phyloP scores from a whole-genome alignment of 345 rosid species.

The Tarenaya hassleriana region DNA sequence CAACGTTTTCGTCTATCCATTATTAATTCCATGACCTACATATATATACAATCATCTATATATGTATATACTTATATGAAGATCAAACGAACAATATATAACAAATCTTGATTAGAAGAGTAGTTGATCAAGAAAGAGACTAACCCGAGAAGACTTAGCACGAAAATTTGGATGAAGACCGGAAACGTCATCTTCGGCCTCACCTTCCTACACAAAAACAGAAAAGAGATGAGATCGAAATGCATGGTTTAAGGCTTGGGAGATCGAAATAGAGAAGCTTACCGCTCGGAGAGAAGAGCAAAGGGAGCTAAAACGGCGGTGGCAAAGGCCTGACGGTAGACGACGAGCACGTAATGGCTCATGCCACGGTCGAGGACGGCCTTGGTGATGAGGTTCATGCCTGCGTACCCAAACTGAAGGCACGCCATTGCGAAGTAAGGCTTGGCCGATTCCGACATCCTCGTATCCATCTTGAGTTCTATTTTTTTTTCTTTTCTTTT shows the following conservation, averaged over 20 bases:
- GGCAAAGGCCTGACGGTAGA: conserved; percentile 80
- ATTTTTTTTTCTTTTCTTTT: neutral
- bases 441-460: conserved; percentile 55
- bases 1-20: conserved; percentile 5
- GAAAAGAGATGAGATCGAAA: too few relatives aligned
- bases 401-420: conserved; percentile 88
- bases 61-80: neutral
- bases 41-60: neutral
- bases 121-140: too few relatives aligned
- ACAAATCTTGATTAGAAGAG: too few relatives aligned
- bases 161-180: conserved; percentile 72
- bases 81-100: neutral
- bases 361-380: conserved; percentile 79
- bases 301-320: conserved; percentile 56
- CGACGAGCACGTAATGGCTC: conserved; percentile 70
- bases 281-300: conserved; percentile 78
- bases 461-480: conserved; percentile 48
- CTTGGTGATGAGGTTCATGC: conserved; percentile 83
- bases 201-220: conserved; percentile 45
- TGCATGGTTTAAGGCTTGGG: too few relatives aligned
- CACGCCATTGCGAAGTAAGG: conserved; percentile 88
- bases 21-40: neutral
- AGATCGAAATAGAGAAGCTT: neutral
- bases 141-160: conserved; percentile 90
- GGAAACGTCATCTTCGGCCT: conserved; percentile 73